Percentiles rank a stretch among this genome's conserved stretches.
Conservation (phyloP, 2,329 filamentous ascomycete genomes). For the Aspergillus pseudoviridinutans region DNA sequence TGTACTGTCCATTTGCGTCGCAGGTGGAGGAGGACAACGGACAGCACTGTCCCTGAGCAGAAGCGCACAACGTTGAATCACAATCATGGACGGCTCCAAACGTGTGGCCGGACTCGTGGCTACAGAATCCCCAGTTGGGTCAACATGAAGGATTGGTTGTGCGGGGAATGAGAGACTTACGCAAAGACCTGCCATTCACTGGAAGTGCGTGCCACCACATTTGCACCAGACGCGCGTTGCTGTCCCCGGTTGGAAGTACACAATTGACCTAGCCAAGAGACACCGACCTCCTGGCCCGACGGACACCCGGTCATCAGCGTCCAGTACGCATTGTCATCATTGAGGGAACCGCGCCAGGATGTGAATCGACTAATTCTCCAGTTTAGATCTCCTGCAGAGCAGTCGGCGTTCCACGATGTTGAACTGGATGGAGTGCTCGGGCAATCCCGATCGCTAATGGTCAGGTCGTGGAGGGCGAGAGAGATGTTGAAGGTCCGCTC, state of each 20-base stretch:
- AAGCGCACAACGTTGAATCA: conserved; percentile 53
- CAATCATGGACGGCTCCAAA: conserved; percentile 70
- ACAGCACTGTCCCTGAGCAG: conserved; percentile 62
- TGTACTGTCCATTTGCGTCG: conserved; percentile 66
- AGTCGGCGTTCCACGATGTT: conserved; percentile 18
- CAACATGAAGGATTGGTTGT: background rate
- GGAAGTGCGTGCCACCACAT: conserved; percentile 78
- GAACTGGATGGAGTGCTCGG: conserved; percentile 61
- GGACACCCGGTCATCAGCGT: conserved; percentile 77
- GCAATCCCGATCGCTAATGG: conserved; percentile 68
- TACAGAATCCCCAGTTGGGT: background rate
- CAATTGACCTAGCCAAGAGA: conserved; percentile 76
- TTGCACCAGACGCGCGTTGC: conserved; percentile 47
- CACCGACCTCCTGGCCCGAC: conserved; percentile 75
- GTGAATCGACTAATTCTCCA: conserved; percentile 66
- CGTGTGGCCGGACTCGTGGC: conserved; percentile 84
- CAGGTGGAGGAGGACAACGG: conserved; percentile 64
- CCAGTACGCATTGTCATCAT: conserved; percentile 83
- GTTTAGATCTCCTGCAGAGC: conserved; percentile 14
- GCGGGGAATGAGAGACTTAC: conserved; percentile 16
- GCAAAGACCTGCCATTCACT: conserved; percentile 94
- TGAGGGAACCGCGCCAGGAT: conserved; percentile 69
- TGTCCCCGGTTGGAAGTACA: conserved; percentile 44
- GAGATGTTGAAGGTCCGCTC: conserved; percentile 90
- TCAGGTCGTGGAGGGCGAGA: conserved; percentile 77